Evolutionary conservation across 768 basidiomycete genomes (phyloP).

Genomic region (Paxillus ammoniavirescens): DNA sequence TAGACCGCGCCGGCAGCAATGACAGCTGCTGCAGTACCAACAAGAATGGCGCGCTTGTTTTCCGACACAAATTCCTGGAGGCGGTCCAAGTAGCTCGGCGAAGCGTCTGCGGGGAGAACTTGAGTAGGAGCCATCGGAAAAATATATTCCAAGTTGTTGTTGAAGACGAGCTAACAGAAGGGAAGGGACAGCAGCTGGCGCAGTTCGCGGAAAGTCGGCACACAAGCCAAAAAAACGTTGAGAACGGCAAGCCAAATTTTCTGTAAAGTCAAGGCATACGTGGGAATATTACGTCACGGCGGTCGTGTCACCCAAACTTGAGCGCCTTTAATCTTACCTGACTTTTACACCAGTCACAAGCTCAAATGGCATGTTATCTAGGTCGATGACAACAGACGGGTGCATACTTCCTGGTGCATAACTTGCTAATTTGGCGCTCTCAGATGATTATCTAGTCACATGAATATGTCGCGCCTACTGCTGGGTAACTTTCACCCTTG

Average conservation of each 20-base stretch:
- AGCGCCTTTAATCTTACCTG: too few relatives aligned
- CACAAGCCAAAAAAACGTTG: not conserved
- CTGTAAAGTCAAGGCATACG: not conserved
- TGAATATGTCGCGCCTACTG: too few relatives aligned
- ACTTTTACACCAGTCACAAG: too few relatives aligned
- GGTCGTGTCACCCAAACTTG: not conserved
- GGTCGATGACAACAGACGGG: too few relatives aligned
- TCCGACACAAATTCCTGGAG: slow-evolving; percentile 69
- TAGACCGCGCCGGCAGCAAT: slow-evolving; percentile 72
- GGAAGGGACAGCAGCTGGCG: not conserved
- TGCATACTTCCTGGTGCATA: too few relatives aligned
- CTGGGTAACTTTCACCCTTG: too few relatives aligned
- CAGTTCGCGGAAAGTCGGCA: not conserved
- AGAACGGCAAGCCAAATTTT: not conserved
- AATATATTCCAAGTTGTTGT: not conserved
- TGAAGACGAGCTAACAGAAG: not conserved
- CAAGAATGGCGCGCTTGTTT: slow-evolving; percentile 71
- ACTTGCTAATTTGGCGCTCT: too few relatives aligned
- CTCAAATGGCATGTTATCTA: too few relatives aligned
- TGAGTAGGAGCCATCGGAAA: slow-evolving; percentile 21
- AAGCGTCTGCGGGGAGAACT: not conserved
- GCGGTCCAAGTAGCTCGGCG: slow-evolving; percentile 52
- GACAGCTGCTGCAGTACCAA: slow-evolving; percentile 70
- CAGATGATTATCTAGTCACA: too few relatives aligned
- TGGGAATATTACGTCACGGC: not conserved